Conservation (phyloP, 352 stramenopile species). For the Globisporangium takayamanum region DNA sequence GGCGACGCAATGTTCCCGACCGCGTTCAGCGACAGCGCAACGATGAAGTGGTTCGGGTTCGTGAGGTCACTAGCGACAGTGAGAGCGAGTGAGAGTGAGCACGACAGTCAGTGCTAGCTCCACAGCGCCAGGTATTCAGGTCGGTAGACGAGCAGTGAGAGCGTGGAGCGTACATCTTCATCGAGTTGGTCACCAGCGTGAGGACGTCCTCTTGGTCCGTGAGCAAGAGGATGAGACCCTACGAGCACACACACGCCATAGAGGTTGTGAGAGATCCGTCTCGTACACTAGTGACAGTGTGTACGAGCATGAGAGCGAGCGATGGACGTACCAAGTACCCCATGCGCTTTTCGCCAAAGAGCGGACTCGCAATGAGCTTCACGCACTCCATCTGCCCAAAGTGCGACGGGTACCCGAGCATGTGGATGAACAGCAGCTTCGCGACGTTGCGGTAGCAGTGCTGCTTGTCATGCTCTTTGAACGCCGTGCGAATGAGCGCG, state of each 20-base stretch:
- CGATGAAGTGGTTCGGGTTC: constrained; percentile 93
- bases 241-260: constrained; percentile 2
- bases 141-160: not conserved
- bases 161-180: constrained; percentile 87
- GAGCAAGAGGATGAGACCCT: constrained; percentile 95
- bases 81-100: not conserved
- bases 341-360: constrained; percentile 99
- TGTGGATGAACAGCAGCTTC: constrained; percentile 99
- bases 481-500: constrained; percentile 97
- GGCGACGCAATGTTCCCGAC: constrained; percentile 95
- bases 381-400: constrained; percentile 99
- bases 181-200: constrained; percentile 99
- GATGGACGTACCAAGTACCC: constrained; percentile 88
- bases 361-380: constrained; percentile 97
- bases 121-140: not conserved
- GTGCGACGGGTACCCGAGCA: constrained; percentile 99
- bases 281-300: not conserved
- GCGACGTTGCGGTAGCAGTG: constrained; percentile 98
- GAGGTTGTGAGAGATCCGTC: not conserved
- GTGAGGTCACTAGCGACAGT: constrained; percentile 82
- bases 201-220: constrained; percentile 99
- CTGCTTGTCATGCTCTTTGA: constrained; percentile 96
- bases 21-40: constrained; percentile 94
- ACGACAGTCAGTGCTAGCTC: too few species aligned
- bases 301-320: not conserved